Evolutionary conservation across 1,284 basidiomycete genomes (phyloP).

Genomic region (Testicularia cyperi): DNA sequence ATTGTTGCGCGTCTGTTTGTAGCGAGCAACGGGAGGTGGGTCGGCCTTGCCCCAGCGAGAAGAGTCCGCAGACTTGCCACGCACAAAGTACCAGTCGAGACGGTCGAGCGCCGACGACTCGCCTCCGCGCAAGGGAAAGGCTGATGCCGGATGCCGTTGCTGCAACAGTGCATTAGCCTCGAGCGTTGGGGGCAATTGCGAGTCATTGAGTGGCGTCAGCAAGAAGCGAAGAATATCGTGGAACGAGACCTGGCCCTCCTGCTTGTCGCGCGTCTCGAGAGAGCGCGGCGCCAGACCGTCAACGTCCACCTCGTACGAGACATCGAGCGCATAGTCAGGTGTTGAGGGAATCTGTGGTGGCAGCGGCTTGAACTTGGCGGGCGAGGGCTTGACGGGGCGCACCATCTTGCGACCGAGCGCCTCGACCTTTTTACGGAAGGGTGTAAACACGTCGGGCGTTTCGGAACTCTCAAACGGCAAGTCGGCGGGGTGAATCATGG

Average conservation of each 20-base stretch:
- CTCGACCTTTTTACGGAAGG: slow-evolving; percentile 64
- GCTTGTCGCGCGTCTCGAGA: slow-evolving; percentile 37
- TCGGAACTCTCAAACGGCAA: slow-evolving; percentile 62
- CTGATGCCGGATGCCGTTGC: slow-evolving; percentile 51
- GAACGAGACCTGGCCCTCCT: slow-evolving; percentile 50
- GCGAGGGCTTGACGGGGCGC: slow-evolving; percentile 37
- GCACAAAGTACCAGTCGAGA: slow-evolving; percentile 55
- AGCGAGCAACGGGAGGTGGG: slow-evolving; percentile 60
- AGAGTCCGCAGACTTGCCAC: slow-evolving; percentile 51
- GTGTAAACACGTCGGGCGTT: slow-evolving; percentile 64
- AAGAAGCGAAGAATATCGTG: slow-evolving; percentile 53
- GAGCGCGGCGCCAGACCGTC: slow-evolving; percentile 42
- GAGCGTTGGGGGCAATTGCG: slow-evolving; percentile 35
- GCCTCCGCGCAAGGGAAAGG: slow-evolving; percentile 52
- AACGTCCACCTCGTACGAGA: slow-evolving; percentile 54
- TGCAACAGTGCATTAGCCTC: slow-evolving; percentile 45
- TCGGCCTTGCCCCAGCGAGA: slow-evolving; percentile 47
- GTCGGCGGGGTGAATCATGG: slow-evolving; percentile 60
- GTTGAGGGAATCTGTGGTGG: slow-evolving; percentile 35
- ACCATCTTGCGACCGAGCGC: slow-evolving; percentile 61
- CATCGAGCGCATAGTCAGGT: slow-evolving; percentile 48
- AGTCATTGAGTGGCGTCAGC: slow-evolving; percentile 47
- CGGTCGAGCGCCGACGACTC: slow-evolving; percentile 52
- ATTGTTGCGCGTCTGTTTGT: slow-evolving; percentile 67
- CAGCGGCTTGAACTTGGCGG: slow-evolving; percentile 45